Evolutionary conservation across 768 basidiomycete species (phyloP), one percentile per base, ranked within the genome.

Genomic region (Rhodotorula taiwanensis): DNA sequence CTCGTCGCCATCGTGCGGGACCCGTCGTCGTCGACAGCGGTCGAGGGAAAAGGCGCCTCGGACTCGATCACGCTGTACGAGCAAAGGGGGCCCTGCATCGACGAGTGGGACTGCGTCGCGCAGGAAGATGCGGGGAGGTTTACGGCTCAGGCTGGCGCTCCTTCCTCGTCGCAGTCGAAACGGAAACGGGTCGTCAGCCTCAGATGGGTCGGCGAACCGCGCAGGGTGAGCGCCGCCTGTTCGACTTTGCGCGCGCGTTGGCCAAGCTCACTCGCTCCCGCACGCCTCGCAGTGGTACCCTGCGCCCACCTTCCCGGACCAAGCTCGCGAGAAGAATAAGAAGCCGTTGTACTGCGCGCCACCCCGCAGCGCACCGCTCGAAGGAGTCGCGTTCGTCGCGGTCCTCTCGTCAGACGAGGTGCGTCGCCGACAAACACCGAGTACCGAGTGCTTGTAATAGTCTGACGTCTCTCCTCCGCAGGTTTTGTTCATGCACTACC

Each of bases 341-440:
- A 54, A 53, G 49, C 59, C 67, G 20, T 52, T 68, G n/a, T 58
- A 42, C 41, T 68, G 67, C n/a, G 67, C 67, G 8, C 67, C 67
- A 31, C 54, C 59, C 0, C 45, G 67, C 1, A 61, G 59, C 14
- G 58, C 67, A 2, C 59, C 67, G 0, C 2, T 68, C 21, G 43
- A 36, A 31, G 67, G 62, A 18, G 36, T 52, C 1, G 67, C 67
- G 5, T 68, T 68, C 39, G 59, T 68, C 20, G 51, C 47, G 18
- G 55, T 68, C 2, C 47, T 68, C 14, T 58, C 52, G 18, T 53
- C 45, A 9, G 58, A 60, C 28, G 67, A 68, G 50, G 66, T 67
- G 15, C 33, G 58, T 28, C 20, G 25, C n/a, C 23, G 13, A 15
- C 28, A 2, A 2, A 31, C n/a, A n/a, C n/a, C n/a, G n/a, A n/a